Base-by-base conservation (phyloP, 2,329 filamentous ascomycete genomes). In the Pyrenophora tritici-repentis region DNA sequence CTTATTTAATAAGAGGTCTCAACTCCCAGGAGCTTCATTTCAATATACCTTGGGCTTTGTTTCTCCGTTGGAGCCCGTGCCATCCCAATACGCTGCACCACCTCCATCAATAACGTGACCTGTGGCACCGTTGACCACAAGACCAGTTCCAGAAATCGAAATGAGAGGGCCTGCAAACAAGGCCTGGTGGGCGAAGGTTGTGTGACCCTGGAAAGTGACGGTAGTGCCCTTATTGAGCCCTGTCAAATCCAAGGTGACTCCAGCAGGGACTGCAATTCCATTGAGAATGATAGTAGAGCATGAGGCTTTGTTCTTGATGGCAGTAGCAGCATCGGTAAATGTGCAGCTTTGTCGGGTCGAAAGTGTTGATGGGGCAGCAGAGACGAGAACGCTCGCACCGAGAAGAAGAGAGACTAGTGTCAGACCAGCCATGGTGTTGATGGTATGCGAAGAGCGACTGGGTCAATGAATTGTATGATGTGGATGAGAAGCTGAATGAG, bases 121-220 rank as follows among this genome's bases (percentile, higher is more conserved):
- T 1, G 73, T 78, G 10, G 78, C 75, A 36, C 85, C 85, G 48
- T 78, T 83, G 58, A 87, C 84, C 55, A 79, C 82, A 65, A 87
- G 82, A 55, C 84, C 67, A 45, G 55, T 73, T 34, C 86, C 86
- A 1, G 81, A 81, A 55, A 88, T 76, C 22, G 79, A 79, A 61
- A 89, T 78, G 12, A 89, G 76, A 37, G 86, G 86, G 0, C 86
- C 86, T 1, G 70, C 68, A 9, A 29, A 29, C 86, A 86, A 89
- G 62, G 86, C 81, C 56, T 83, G 76, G 73, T 87, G 88, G 16
- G 78, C 86, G 63, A 86, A 89, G 46, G 81, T 84, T n/a, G 86
- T 89, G 12, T 77, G 82, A 36, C 86, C 87, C 50, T 83, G 71
- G 71, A 89, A 89, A 60, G 81, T 82, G 55, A 88, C 78, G 47